Base-by-base conservation (phyloP, 495 filamentous ascomycete species). In the Articulospora tetracladia region DNA sequence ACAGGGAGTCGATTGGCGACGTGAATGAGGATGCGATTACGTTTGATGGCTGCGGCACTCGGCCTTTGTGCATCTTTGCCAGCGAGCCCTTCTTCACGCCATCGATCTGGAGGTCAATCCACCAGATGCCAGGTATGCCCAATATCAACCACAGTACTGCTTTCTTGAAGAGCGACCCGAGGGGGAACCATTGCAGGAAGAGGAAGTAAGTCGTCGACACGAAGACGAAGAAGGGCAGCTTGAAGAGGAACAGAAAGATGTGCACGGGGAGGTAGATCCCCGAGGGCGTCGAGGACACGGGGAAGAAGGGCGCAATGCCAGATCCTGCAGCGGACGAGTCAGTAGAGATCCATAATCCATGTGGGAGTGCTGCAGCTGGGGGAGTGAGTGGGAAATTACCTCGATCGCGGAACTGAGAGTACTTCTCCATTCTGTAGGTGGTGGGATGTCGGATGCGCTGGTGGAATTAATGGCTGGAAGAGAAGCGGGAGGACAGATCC, bases 81-180 rank as follows among this genome's bases (percentile, higher is more conserved):
- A 84, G 71, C 10, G 77, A 77, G 78, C 94, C 94, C 77, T 91
- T 92, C 73, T 87, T 88, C 34, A 99, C 94, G 28, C 93, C 92
- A 69, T 98, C 94, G 44, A 99, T 87, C 66, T 97, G 93, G 0
- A 99, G 78, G 73, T 98, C 94, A 52, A 97, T 88, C 93, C 93
- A 98, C 93, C 94, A 98, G 36, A 97, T 86, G 20, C 93, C 93
- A 0, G 92, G 90, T 23, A 92, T 86, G 28, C 84, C 86, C 19
- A 99, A 79, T 46, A 98, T 83, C 49, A 84, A 79, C 93, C 95
- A 98, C 27, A 98, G 70, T 39, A 87, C 79, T 17, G 91, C 85
- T 72, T 97, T 98, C 69, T 91, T 90, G 13, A 79, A 73, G 34
- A 91, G 70, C 11, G 84, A 84, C 0, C 90, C 91, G n/a, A 96